Base-by-base conservation (phyloP, 495 filamentous ascomycete species). In the Neurospora sp. region DNA sequence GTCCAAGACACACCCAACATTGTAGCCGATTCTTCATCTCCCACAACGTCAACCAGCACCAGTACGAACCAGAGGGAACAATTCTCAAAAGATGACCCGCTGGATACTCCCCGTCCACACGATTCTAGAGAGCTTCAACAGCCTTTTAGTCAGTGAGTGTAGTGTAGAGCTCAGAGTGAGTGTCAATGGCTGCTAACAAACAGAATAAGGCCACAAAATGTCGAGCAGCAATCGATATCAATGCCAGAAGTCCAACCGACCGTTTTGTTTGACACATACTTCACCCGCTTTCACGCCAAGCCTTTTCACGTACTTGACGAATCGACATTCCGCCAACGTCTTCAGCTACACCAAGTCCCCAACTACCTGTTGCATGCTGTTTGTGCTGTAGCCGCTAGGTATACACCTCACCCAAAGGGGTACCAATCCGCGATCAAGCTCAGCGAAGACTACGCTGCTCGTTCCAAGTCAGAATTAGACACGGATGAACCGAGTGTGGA, bases 251-350 rank as follows among this genome's bases (percentile, higher is more conserved):
- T 85, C 7, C 82, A 88, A 54, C 84, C 86, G 0, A 88, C 92
- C 74, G 82, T 87, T 0, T 84, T 94, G 44, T 84, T 94, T 11
- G 91, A 96, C 75, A 88, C 88, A 7, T 96, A 91, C 78, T 96
- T 96, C 80, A 80, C 85, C 14, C 88, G 91, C 42, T 85, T 94
- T 46, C 92, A 95, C 78, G 90, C 89, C 44, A 93, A 93, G 75
- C 92, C 93, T 12, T 94, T 91, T 73, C 86, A 90, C 74, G 89
- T 96, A 70, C 80, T 96, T 3, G 92, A 96, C 73, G 93, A 96
- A 79, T 79, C 88, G 0, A 84, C 85, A 0, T 90, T 90, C 4
- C 86, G 92, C 48, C 90, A 94, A 79, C 85, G 88, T 18, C 82
- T 92, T 73, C 88, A 90, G 74, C 76, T 88, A n/a, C 88, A 88